phyloP scores from a whole-genome alignment of 2,329 filamentous ascomycete genomes.

The Fusarium duplospermum region DNA sequence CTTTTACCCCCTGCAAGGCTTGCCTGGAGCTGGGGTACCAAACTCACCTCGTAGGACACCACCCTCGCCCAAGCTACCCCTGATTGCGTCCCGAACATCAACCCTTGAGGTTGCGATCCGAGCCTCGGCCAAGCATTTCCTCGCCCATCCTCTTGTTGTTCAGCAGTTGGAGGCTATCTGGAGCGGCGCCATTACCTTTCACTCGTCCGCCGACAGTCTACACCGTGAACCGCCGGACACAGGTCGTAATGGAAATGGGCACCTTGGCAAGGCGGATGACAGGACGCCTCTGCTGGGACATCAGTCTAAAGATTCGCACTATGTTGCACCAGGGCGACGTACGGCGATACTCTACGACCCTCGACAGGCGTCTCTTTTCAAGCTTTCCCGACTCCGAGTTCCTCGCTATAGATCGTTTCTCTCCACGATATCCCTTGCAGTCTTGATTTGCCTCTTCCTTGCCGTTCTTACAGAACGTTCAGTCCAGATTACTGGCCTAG shows the following conservation, averaged over 20 bases:
- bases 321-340: conserved; percentile 66
- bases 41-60: conserved; percentile 47
- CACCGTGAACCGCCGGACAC: conserved; percentile 67
- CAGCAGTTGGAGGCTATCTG: conserved; percentile 97
- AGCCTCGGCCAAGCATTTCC: conserved; percentile 90
- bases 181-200: conserved; percentile 95
- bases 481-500: conserved; percentile 82
- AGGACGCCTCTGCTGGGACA: conserved; percentile 64
- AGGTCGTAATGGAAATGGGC: conserved; percentile 41
- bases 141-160: conserved; percentile 90
- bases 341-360: conserved; percentile 92
- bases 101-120: conserved; percentile 93
- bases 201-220: conserved; percentile 86
- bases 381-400: conserved; percentile 89
- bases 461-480: conserved; percentile 83
- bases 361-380: conserved; percentile 88
- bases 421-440: conserved; percentile 86
- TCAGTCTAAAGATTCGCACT: conserved; percentile 46
- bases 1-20: conserved; percentile 90
- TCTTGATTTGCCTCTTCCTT: conserved; percentile 86
- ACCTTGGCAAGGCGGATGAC: conserved; percentile 52
- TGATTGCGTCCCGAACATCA: conserved; percentile 80
- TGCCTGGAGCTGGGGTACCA: conserved; percentile 62
- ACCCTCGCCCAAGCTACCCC: conserved; percentile 57
- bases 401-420: conserved; percentile 92